Base-by-base conservation (phyloP, 2,329 filamentous ascomycete species). In the Curvularia sp. region DNA sequence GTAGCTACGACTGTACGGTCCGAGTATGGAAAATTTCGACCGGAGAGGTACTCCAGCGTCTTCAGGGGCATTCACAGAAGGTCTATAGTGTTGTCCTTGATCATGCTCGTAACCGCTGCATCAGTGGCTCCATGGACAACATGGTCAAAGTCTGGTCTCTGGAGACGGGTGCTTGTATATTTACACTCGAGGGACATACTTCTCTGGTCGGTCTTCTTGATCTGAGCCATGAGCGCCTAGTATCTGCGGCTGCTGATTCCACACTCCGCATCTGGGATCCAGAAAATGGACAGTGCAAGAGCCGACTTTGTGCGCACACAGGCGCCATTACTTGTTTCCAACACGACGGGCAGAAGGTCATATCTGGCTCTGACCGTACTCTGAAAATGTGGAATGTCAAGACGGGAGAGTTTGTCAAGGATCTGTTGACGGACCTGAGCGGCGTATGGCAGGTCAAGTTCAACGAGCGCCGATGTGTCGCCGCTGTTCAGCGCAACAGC, bases 381-480 rank as follows among this genome's bases (percentile, higher is more conserved):
- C 83, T 99, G 64, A 99, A 99, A 82, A 96, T 99, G 92, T 99
- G 95, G 95, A 92, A 99, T 72, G 90, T 97, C 49, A 87, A 88
- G 70, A 96, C 89, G 1, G 95, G 95, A 48, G 91, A 97, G 70
- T 97, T 93, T 75, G 88, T 97, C 51, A 91, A 94, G 66, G 94
- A 99, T 77, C 84, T 99, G 41, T 83, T 99, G 71, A 97, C 92
- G 13, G 93, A 97, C 72, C 83, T 99, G 34, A 94, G 89, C 66
- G 93, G 94, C n/a, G 95, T 99, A 7, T 99, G 95, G 95, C 95
- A 99, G 80, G 95, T 99, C 71, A 95, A 95, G 72, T 99, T 99
- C 79, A 93, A 99, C 72, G 92, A 96, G 74, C 86, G 95, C 66
- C 86, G 94, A 75, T 99, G 95, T 76, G 95, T 99, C 56, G 95